Base-by-base conservation (phyloP, 23 red algal species). In the Gracilaria domingensis region DNA sequence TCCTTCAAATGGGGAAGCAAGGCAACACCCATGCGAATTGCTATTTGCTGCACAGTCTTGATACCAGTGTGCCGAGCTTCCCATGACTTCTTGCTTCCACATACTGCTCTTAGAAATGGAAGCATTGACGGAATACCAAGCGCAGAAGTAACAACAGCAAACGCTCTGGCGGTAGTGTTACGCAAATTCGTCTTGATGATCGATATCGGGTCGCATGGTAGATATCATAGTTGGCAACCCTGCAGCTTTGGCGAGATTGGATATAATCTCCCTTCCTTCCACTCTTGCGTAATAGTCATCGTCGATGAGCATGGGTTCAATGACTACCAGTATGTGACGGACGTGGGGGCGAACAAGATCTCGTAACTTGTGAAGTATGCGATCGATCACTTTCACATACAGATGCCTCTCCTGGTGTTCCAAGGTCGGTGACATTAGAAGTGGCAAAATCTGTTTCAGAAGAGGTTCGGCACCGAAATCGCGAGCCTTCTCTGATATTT, bases 161-260 rank as follows among this genome's bases (percentile, higher is more conserved):
- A 91, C 21, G 96, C 91, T 18, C 96, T 57, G 8, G 96, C 92
- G 0, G 96, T 98, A 26, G 96, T 98, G 82, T 98, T 98, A 40
- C 96, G 91, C 75, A 98, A 95, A 98, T 84, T 98, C 96, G 59
- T 98, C 92, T 66, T 93, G 64, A 58, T 98, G 87, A 78, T 98
- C 96, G 75, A 98, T 91, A 90, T 98, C 96, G 11, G 96, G 96
- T 35, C 96, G 88, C 91, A 98, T 95, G 21, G 96, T 95, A 12
- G 92, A 81, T 50, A 98, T 94, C 96, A 98, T 98, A 0, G 96
- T 94, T 28, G 96, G 61, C 61, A 98, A 54, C 12, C 96, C 96
- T 13, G 92, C 96, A 16, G 92, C 91, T 65, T 95, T 94, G 23
- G 96, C 82, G 23, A 98, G 91, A 75, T 98, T 98, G 23, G 96